These are phyloP conservation scores for Metschnikowia cubensis DNA, from an alignment of 805 yeast genomes.

Conservation along the genomic window DNA sequence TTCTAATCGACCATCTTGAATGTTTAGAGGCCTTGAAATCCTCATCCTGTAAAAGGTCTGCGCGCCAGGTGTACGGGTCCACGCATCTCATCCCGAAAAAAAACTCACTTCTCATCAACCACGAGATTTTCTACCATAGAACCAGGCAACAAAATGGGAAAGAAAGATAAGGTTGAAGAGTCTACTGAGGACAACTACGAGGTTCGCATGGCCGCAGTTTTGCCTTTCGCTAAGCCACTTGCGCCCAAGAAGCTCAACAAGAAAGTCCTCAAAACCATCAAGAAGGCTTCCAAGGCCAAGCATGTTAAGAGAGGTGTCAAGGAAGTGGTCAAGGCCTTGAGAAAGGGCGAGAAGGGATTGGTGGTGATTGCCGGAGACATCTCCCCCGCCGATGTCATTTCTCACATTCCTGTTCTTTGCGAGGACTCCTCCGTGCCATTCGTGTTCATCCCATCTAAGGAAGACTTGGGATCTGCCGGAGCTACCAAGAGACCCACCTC, in stretches of 20 bases:
- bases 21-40: no score
- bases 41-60: neutral
- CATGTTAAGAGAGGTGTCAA: constrained; percentile 98
- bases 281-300: constrained; percentile 97
- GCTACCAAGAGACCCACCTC: constrained; percentile 99
- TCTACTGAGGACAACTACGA: constrained; percentile 79
- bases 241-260: constrained; percentile 96
- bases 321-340: constrained; percentile 95
- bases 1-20: no score
- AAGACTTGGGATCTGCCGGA: constrained; percentile 97
- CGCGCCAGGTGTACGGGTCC: constrained; percentile 1
- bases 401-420: constrained; percentile 95
- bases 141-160: constrained; percentile 28
- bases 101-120: constrained; percentile 1
- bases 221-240: constrained; percentile 90
- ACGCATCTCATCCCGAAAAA: constrained; percentile 11
- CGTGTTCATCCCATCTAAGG: constrained; percentile 93
- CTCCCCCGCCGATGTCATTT: constrained; percentile 94
- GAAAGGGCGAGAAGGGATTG: constrained; percentile 97
- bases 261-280: constrained; percentile 90
- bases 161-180: constrained; percentile 43
- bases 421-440: constrained; percentile 92
- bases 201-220: constrained; percentile 79
- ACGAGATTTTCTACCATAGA: constrained; percentile 2
- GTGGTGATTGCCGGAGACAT: constrained; percentile 97